Evolutionary conservation across 2,329 filamentous ascomycete species (phyloP).

Genomic region (Fusarium continuum): DNA sequence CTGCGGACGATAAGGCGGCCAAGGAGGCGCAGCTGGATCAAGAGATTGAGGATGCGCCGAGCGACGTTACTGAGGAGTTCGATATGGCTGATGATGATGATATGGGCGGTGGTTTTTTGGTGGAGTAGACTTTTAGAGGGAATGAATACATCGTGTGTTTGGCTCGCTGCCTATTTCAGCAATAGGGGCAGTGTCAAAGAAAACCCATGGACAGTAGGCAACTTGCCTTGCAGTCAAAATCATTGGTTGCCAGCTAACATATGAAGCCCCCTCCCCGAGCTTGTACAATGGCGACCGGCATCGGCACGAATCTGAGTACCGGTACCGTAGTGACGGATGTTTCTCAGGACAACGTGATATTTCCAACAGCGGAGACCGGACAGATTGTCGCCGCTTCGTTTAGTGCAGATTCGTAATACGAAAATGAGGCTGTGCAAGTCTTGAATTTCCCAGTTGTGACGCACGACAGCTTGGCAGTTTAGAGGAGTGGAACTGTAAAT

Average conservation of each 20-base stretch:
- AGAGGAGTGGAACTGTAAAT: no score
- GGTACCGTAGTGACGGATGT: background rate
- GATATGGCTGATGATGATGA: constrained; percentile 54
- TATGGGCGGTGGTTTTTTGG: constrained; percentile 58
- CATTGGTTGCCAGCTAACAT: no score
- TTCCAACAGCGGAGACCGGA: background rate
- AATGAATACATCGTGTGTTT: background rate
- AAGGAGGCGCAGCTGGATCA: constrained; percentile 50
- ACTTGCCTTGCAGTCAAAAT: background rate
- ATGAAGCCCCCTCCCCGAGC: background rate
- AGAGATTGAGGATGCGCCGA: constrained; percentile 48
- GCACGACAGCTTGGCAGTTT: background rate
- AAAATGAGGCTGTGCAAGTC: constrained; percentile 1
- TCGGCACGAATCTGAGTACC: background rate
- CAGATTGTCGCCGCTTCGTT: no score
- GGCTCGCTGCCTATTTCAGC: background rate
- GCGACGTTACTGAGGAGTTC: constrained; percentile 56
- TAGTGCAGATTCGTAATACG: background rate
- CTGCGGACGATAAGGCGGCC: constrained; percentile 50
- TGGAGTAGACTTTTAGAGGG: constrained; percentile 44
- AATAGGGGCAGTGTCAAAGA: background rate
- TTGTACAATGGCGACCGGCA: background rate
- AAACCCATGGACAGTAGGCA: background rate
- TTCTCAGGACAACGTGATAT: background rate
- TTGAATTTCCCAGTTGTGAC: background rate